Conservation (phyloP, 2,329 filamentous ascomycete species). For the Lizonia empirigonia region DNA sequence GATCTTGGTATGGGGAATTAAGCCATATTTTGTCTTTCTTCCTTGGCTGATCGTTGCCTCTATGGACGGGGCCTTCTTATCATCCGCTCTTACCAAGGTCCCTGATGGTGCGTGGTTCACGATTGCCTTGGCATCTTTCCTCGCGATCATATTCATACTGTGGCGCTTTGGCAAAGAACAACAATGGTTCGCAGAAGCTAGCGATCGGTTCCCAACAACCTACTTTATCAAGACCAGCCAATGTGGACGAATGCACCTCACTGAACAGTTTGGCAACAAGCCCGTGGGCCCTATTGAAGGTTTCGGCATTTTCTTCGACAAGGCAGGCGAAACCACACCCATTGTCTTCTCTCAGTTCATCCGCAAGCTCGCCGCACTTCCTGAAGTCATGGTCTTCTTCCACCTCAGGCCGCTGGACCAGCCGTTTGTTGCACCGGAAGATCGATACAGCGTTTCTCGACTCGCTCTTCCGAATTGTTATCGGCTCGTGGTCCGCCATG, state of each 20-base stretch:
- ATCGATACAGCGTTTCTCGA: conserved; percentile 56
- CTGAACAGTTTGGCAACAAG: conserved; percentile 46
- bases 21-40: conserved; percentile 63
- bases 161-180: conserved; percentile 82
- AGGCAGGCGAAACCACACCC: conserved; percentile 68
- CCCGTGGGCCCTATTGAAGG: conserved; percentile 52
- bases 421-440: conserved; percentile 52
- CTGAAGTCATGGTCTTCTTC: conserved; percentile 73
- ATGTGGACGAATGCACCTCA: conserved; percentile 46
- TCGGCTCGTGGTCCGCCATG: conserved; percentile 71
- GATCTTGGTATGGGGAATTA: conserved; percentile 72
- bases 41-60: conserved; percentile 68
- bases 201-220: conserved; percentile 59
- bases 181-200: conserved; percentile 73
- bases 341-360: conserved; percentile 75
- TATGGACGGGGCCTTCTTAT: conserved; percentile 72
- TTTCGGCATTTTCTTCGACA: conserved; percentile 79
- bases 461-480: conserved; percentile 67
- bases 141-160: conserved; percentile 70
- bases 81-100: conserved; percentile 72
- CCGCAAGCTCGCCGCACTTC: conserved; percentile 69
- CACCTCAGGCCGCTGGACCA: conserved; percentile 68
- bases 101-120: conserved; percentile 82
- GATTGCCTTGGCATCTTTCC: conserved; percentile 65
- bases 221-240: conserved; percentile 49